Evolutionary conservation across 306 rosid species (phyloP), one percentile per base, ranked within the genome.

Genomic region (Malus asiatica): DNA sequence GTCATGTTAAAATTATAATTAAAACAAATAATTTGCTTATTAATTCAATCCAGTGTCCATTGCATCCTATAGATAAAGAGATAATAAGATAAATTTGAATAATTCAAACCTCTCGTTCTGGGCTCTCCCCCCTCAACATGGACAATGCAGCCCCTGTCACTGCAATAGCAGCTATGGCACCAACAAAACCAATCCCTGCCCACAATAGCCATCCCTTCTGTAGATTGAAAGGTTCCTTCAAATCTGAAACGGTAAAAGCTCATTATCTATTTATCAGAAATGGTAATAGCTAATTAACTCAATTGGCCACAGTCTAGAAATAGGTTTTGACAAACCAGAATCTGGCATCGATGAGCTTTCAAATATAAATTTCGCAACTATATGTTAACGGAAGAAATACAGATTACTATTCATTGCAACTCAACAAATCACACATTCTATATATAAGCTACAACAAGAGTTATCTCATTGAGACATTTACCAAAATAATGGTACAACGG

Each of bases 131-230:
- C 5, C 73, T 85, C 53, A 90, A 92, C 64, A 84, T 84, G 66
- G 97, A 88, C 78, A 80, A 53, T 15, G 79, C 93, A 60, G 77
- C 89, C 81, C 99, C 99, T 11, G 92, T 88, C 80, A 85, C 86
- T 32, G 93, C 87, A 70, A 90, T 87, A 71, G 93, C 86, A 72
- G 79, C 55, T 25, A 96, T n/a, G 67, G 98, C 98, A 81, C 89
- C 96, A 40, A 51, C 88, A 77, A 96, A 93, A 78, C 99, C 99
- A 78, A 90, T 68, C 74, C 90, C 99, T 22, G 96, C 99, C 98
- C 98, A 96, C 85, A 96, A 83, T 75, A 96, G 90, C 99, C 99
- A 96, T 64, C 99, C 99, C 74, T 87, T 90, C 81, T 79, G 89
- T 66, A 89, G 91, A 87, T 72, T 89, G 76, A 96, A 84, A 66